Base-by-base conservation (phyloP, 2,329 filamentous ascomycete genomes). In the Fusarium sp. region DNA sequence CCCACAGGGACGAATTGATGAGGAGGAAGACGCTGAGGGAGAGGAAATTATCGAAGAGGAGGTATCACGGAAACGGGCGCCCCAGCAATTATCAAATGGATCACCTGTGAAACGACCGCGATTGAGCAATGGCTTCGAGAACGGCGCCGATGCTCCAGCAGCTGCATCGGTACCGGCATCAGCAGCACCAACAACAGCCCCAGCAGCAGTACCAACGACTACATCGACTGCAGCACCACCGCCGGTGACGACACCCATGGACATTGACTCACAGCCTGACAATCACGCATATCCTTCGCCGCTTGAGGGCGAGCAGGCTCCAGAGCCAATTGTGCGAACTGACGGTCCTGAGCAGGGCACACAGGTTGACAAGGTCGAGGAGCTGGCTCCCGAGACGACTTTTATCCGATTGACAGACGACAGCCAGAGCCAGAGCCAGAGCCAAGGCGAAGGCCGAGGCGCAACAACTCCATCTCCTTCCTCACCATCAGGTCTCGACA, bases 201-300 rank as follows among this genome's bases (percentile, higher is more conserved):
- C 46, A 46, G 48, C 40, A 34, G n/a, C 58, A 35, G 47, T 60
- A 39, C 57, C 67, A 40, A 32, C 42, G 31, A 61, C 61, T 12
- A 44, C 46, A 41, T 38, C 56, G 61, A 67, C 62, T 35, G 50
- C 51, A 58, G 45, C 56, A 41, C 40, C 44, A 41, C 44, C 61
- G 26, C 79, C 81, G 69, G 56, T 61, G 10, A 77, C 81, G 39
- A 84, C 82, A 61, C 82, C 85, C 65, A 87, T 88, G 85, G 85
- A 88, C 65, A 74, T 88, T 63, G 86, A 88, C 74, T 77, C 77
- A 35, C 77, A 79, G 61, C 75, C 76, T 49, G 78, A 80, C 71
- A 85, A 85, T 70, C 85, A 88, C 74, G 86, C 86, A 68, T 89
- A 89, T 70, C 87, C 86, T 49, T 89, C 87, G 52, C 86, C 87